Conservation (phyloP, 2,329 filamentous ascomycete genomes). For the Colletotrichum higginsianum region DNA sequence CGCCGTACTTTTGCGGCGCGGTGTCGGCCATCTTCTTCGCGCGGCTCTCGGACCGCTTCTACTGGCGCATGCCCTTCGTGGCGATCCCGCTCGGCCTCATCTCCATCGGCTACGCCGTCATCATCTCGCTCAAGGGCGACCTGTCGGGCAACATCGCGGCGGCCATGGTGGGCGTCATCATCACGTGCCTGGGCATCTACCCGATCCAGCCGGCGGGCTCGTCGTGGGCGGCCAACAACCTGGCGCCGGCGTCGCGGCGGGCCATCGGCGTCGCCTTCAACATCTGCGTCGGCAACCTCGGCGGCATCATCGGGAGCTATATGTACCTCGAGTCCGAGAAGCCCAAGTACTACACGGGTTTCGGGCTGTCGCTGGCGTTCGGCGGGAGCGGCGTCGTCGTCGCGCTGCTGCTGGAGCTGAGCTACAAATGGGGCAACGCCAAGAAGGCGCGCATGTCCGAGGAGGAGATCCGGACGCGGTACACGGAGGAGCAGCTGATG, state of each 20-base stretch:
- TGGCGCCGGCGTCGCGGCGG: slow-evolving; percentile 59
- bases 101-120: slow-evolving; percentile 70
- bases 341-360: slow-evolving; percentile 54
- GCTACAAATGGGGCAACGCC: slow-evolving; percentile 48
- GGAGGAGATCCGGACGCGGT: slow-evolving; percentile 44
- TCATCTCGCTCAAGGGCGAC: slow-evolving; percentile 73
- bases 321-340: slow-evolving; percentile 54
- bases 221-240: slow-evolving; percentile 79
- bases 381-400: slow-evolving; percentile 48
- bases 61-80: slow-evolving; percentile 76
- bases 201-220: slow-evolving; percentile 75
- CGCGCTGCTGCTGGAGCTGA: slow-evolving; percentile 49
- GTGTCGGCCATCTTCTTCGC: slow-evolving; percentile 75
- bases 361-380: slow-evolving; percentile 52
- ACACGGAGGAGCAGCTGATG: slow-evolving; percentile 42
- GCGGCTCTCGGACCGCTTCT: slow-evolving; percentile 76
- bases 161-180: slow-evolving; percentile 77
- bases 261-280: slow-evolving; percentile 56
- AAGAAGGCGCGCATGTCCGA: slow-evolving; percentile 47
- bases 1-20: slow-evolving; percentile 73
- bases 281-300: slow-evolving; percentile 56
- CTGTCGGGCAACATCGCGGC: slow-evolving; percentile 60
- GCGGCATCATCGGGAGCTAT: slow-evolving; percentile 58
- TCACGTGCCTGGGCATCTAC: slow-evolving; percentile 80
- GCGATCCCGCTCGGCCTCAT: slow-evolving; percentile 72